phyloP scores from a whole-genome alignment of 2,329 filamentous ascomycete species.

The Thielaviopsis ethacetica region DNA sequence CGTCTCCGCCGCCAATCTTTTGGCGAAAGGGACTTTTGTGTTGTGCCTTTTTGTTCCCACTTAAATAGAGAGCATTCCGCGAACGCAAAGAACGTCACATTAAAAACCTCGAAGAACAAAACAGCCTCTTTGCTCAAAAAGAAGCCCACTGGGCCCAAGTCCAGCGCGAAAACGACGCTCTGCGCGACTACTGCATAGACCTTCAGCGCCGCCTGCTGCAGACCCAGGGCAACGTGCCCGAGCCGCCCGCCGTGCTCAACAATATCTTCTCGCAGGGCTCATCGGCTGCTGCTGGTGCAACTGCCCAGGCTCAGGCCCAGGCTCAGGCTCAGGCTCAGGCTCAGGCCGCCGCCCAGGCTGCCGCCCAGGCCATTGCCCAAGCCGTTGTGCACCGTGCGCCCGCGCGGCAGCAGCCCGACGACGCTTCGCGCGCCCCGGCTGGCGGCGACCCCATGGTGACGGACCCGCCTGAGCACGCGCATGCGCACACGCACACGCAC shows the following conservation, averaged over 20 bases:
- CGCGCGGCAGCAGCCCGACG: constrained; percentile 1
- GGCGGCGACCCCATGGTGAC: constrained; percentile 16
- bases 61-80: constrained; percentile 69
- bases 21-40: constrained; percentile 1
- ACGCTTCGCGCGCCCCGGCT: constrained; percentile 28
- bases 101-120: constrained; percentile 89
- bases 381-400: neutral
- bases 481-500: too few relatives aligned
- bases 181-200: constrained; percentile 84
- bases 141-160: constrained; percentile 65
- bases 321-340: too few relatives aligned
- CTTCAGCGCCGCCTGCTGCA: constrained; percentile 79
- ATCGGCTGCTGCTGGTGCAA: too few relatives aligned
- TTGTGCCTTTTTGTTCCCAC: too few relatives aligned
- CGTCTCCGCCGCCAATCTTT: neutral
- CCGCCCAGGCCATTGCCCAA: neutral
- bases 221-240: constrained; percentile 66
- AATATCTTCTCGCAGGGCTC: too few relatives aligned
- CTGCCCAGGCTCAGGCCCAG: too few relatives aligned
- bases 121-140: constrained; percentile 62
- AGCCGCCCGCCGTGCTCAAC: constrained; percentile 39
- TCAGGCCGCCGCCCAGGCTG: too few relatives aligned
- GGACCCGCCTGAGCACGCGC: too few relatives aligned
- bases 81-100: constrained; percentile 98
- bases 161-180: constrained; percentile 74